Percentiles rank a stretch among this genome's conserved stretches.
These are phyloP conservation scores for Wickerhamomyces tratensis DNA, from an alignment of 805 yeast genomes.

Conservation along the genomic window DNA sequence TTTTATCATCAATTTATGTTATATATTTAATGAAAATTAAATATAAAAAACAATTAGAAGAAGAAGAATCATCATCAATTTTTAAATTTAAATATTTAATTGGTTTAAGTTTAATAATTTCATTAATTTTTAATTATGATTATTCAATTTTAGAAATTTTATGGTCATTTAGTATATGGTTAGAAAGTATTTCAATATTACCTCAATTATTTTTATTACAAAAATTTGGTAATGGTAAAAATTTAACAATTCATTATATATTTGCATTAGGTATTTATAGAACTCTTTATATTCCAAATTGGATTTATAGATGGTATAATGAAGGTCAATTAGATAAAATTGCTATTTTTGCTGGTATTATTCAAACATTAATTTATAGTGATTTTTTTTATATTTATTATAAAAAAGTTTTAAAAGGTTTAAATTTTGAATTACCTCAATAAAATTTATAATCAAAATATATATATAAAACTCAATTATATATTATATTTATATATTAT, in stretches of 20 bases:
- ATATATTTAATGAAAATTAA: slow-evolving; percentile 59
- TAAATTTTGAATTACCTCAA: slow-evolving; percentile 62
- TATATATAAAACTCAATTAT: too few species aligned
- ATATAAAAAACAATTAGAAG: slow-evolving; percentile 40
- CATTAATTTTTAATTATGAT: slow-evolving; percentile 56
- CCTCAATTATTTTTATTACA: slow-evolving; percentile 92
- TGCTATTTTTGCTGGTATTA: slow-evolving; percentile 67
- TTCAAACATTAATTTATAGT: slow-evolving; percentile 83
- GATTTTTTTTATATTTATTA: slow-evolving; percentile 95
- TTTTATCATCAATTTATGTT: slow-evolving; percentile 65
- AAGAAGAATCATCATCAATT: slow-evolving; percentile 61
- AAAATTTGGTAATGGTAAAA: slow-evolving; percentile 67
- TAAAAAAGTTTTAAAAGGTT: slow-evolving; percentile 67
- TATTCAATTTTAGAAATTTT: slow-evolving; percentile 53
- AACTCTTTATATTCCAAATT: slow-evolving; percentile 84
- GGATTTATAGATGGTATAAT: slow-evolving; percentile 75
- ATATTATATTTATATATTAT: too few species aligned
- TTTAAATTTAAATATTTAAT: slow-evolving; percentile 68
- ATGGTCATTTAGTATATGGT: slow-evolving; percentile 91
- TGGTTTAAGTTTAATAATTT: slow-evolving; percentile 47
- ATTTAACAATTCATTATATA: slow-evolving; percentile 84
- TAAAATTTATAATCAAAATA: slow-evolving; percentile 1
- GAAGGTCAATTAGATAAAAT: slow-evolving; percentile 62
- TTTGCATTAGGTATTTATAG: slow-evolving; percentile 90
- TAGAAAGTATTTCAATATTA: slow-evolving; percentile 83